Evolutionary conservation across 139 green algal genomes (phyloP), one percentile per base, ranked within the genome.

Genomic region (Chlamydomonas eustigma): DNA sequence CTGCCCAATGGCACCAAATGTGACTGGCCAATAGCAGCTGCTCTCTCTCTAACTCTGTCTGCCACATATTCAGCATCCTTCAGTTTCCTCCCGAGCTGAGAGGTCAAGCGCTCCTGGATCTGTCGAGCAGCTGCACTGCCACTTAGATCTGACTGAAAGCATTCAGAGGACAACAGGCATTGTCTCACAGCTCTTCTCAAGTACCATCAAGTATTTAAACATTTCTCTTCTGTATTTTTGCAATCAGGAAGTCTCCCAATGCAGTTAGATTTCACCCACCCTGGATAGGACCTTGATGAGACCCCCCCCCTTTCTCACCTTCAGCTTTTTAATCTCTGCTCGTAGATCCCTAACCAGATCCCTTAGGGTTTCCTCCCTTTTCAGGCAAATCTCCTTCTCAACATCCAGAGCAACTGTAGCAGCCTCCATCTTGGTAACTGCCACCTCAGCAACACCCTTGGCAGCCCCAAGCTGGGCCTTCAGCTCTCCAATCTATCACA

Each of bases 1-100:
- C 69, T 75, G 63, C 44, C 44, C 12, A 58, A 58, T 25, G 69
- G n/a, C n/a, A 75, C 37, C 4, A 51, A 18, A 28, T 75, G 51
- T 18, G 24, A 38, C 1, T 37, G 24, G 35, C 51, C 69, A 31
- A 39, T 18, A 36, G 67, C 67, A 2, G 33, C 67, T 18, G 44
- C 44, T 12, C 12, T n/a, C 34, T 34, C 35, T 58, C 25, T 36
- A 36, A 25, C 36, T 34, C 8, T 74, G 33, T 24, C 28, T 25
- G 22, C 6, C 22, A 34, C 52, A 37, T 37, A 33, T 74, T 52
- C 33, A 33, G 12, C 36, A 37, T 28, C 35, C 34, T 2, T 4
- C 31, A 52, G 3, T 39, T 25, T 36, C 33, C 34, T 36, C n/a
- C 67, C 37, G 4, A 58, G 3, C 12, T 24, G 25, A n/a, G 3